Base-by-base conservation (phyloP, 768 basidiomycete genomes). In the Porphyrellus cyaneotinctus region DNA sequence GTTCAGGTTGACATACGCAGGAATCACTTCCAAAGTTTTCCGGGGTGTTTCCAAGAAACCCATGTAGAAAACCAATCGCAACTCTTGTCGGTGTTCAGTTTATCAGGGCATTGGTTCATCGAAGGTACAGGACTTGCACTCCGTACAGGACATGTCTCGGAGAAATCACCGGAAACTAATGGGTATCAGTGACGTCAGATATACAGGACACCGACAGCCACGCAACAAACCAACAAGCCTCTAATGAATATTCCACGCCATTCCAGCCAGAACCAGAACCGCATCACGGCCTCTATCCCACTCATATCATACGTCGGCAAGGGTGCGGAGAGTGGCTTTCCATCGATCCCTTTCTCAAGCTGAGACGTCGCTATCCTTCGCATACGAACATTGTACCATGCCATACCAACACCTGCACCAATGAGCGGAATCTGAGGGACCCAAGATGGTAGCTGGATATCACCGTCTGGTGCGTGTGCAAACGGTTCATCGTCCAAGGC, bases 371-470 rank as follows among this genome's bases (percentile, higher is more conserved):
- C 76, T 28, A 87, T 61, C 26, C 70, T 66, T 50, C 83, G 74
- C 64, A 93, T 80, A 56, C 72, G 72, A 18, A 86, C 71, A 17
- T 66, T 64, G 67, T 91, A 87, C 88, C 88, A 91, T 5, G 86
- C 80, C 67, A 83, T 72, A 18, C 67, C 70, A 10, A 77, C 65
- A 0, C 86, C 80, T 1, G 85, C 87, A 0, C 90, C 88, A 14
- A 91, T 64, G 6, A 93, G 66, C 33, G 75, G 75, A 23, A 89
- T 75, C 15, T 75, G 70, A 3, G 76, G 72, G 5, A 84, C 49
- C 62, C 62, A 64, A 33, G 32, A 45, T 23, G 58, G 71, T 2
- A 49, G 39, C 28, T 30, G 51, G 13, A 51, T 49, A 6, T 59
- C 45, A 70, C 51, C 23, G 61, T 61, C 28, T 15, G 80, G 82